Evolutionary conservation across 1,284 basidiomycete species (phyloP).

Genomic region (Agaricales sp.): DNA sequence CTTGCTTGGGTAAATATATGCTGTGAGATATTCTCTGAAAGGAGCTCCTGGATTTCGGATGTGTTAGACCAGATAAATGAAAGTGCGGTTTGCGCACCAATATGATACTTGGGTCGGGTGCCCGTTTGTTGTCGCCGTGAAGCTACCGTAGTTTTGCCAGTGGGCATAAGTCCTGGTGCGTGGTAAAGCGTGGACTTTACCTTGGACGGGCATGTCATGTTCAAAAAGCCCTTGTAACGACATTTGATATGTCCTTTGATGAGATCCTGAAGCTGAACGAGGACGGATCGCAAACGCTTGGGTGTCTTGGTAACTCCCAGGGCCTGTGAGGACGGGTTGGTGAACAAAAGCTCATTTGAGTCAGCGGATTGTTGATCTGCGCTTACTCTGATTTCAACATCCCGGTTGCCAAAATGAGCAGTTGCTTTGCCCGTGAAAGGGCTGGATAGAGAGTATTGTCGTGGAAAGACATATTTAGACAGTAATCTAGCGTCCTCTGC

Average conservation of each 20-base stretch:
- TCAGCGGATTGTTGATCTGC: no score
- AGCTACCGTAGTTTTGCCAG: no score
- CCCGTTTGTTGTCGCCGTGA: background rate
- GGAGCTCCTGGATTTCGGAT: background rate
- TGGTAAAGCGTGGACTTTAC: no score
- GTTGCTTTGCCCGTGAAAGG: slow-evolving; percentile 15
- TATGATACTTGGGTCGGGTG: background rate
- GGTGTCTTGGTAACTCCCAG: slow-evolving; percentile 58
- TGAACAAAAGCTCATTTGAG: no score
- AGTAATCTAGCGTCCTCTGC: slow-evolving; percentile 49
- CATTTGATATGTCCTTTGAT: slow-evolving; percentile 63
- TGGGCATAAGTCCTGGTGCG: no score
- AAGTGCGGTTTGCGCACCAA: background rate
- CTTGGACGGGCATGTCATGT: slow-evolving; percentile 67
- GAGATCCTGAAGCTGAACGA: slow-evolving; percentile 51
- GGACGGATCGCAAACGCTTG: slow-evolving; percentile 46
- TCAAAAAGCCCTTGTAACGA: slow-evolving; percentile 57
- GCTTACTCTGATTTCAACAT: slow-evolving; percentile 60
- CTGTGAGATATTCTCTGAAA: background rate
- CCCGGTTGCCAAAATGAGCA: slow-evolving; percentile 53
- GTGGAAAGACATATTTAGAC: slow-evolving; percentile 77
- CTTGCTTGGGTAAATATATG: slow-evolving; percentile 7
- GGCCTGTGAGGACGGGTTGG: slow-evolving; percentile 19
- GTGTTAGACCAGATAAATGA: background rate
- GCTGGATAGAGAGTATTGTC: slow-evolving; percentile 45